Evolutionary conservation across 2,329 filamentous ascomycete genomes (phyloP).

Genomic region (Didymella arachidicola): DNA sequence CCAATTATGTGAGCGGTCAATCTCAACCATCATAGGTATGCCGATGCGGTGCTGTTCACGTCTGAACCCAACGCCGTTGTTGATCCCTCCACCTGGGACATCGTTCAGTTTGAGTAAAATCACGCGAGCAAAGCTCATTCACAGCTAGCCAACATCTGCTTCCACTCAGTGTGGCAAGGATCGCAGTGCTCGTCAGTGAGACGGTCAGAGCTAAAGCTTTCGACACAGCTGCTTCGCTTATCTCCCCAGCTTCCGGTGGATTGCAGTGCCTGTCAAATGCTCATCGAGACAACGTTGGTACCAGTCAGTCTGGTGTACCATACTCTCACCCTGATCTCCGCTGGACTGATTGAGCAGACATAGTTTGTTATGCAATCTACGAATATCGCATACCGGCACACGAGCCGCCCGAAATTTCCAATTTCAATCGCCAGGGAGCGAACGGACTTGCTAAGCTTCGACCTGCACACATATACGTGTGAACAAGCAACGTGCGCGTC

Average conservation of each 20-base stretch:
- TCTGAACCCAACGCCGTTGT: neutral
- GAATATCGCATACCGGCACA: neutral
- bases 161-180: neutral
- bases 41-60: neutral
- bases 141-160: neutral
- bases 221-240: neutral
- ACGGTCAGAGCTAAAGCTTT: neutral
- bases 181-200: neutral
- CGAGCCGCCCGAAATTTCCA: neutral
- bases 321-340: neutral
- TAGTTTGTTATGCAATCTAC: neutral
- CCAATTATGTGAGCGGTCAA: neutral
- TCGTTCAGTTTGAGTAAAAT: neutral
- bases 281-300: neutral
- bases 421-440: neutral
- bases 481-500: constrained; percentile 2
- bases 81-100: neutral
- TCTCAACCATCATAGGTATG: neutral
- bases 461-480: neutral
- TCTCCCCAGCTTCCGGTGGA: neutral
- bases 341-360: neutral
- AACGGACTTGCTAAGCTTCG: neutral
- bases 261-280: neutral
- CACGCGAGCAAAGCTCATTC: neutral
- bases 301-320: neutral